Conservation (phyloP, 106 monocot genomes). For the Apostasia ramifera region DNA sequence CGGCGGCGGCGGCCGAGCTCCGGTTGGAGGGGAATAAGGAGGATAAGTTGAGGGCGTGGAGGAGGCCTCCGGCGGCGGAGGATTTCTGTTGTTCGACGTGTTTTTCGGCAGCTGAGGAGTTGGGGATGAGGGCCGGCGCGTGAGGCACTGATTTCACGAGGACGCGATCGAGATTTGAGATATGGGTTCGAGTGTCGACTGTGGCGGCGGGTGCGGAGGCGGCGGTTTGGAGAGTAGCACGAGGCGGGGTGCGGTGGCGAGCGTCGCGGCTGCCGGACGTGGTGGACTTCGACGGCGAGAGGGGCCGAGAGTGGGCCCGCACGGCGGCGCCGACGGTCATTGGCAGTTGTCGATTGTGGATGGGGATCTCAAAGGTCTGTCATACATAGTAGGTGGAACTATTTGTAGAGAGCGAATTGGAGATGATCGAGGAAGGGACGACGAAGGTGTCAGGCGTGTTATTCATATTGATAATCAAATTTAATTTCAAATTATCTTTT, state of each 20-base stretch:
- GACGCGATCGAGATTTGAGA: constrained; percentile 49
- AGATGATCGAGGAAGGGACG: too few relatives aligned
- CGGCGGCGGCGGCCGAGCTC: constrained; percentile 10
- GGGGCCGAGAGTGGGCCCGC: constrained; percentile 5
- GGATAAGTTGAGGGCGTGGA: constrained; percentile 34
- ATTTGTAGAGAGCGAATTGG: too few relatives aligned
- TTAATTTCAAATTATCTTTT: too few relatives aligned
- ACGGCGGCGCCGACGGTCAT: constrained; percentile 6
- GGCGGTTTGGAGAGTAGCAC: not conserved
- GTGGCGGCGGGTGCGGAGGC: constrained; percentile 9
- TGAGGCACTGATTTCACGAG: constrained; percentile 15
- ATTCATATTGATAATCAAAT: too few relatives aligned
- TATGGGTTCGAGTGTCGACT: constrained; percentile 18
- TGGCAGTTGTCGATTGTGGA: not conserved
- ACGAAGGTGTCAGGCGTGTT: too few relatives aligned
- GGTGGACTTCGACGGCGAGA: constrained; percentile 3
- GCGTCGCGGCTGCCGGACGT: not conserved
- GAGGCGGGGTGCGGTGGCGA: constrained; percentile 6
- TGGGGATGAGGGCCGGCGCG: constrained; percentile 22
- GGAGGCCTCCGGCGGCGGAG: constrained; percentile 2
- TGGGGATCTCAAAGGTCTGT: too few relatives aligned
- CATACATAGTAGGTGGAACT: too few relatives aligned
- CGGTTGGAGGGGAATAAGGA: constrained; percentile 20
- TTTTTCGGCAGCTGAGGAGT: constrained; percentile 1
- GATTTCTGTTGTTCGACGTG: not conserved